A percentile compares a stretch with the other conserved stretches of the same genome.
phyloP scores from a whole-genome alignment of 1,139 yeast species.

The Sugiyamaella novakii region DNA sequence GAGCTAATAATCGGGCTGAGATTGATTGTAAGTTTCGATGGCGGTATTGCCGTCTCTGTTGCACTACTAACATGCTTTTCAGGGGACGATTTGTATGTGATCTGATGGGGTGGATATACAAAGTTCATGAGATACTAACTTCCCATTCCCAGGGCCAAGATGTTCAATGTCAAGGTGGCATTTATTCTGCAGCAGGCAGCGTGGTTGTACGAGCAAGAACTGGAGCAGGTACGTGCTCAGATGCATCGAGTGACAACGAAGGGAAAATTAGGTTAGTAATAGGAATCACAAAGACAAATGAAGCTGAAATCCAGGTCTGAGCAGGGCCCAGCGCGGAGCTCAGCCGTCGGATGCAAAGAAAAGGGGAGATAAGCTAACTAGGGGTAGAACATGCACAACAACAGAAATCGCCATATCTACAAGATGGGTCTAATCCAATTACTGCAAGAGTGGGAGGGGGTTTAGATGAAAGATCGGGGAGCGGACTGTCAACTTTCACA shows the following conservation, averaged over 20 bases:
- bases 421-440: no score
- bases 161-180: constrained; percentile 45
- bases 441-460: no score
- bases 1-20: constrained; percentile 41
- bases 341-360: no score
- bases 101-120: no score
- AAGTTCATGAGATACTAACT: no score
- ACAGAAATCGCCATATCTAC: no score
- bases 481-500: constrained; percentile 12
- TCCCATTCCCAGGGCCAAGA: constrained; percentile 36
- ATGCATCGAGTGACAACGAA: constrained; percentile 36
- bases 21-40: constrained; percentile 48
- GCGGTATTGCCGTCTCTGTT: no score
- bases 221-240: constrained; percentile 45
- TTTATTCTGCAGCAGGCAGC: constrained; percentile 51
- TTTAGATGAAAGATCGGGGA: constrained; percentile 5
- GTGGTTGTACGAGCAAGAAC: constrained; percentile 51
- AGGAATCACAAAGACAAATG: no score
- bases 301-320: no score
- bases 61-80: constrained; percentile 13
- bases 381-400: no score
- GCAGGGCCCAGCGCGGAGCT: no score
- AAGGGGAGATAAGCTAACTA: no score
- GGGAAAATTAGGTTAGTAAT: constrained; percentile 14
- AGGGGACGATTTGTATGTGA: constrained; percentile 24